Evolutionary conservation across 352 stramenopile species (phyloP).

Genomic region (Pythium dissotocum): DNA sequence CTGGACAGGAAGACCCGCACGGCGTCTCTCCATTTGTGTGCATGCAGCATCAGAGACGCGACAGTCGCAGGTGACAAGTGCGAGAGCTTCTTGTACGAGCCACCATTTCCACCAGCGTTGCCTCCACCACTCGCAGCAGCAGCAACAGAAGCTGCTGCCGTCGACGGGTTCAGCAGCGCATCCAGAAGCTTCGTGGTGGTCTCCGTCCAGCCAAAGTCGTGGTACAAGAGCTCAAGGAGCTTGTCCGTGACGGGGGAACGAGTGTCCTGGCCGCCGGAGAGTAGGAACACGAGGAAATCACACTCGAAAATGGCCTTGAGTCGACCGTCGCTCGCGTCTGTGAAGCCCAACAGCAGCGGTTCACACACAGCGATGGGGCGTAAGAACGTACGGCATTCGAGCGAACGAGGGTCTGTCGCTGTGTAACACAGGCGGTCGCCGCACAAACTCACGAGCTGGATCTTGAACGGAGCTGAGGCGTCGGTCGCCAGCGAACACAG

Average conservation of each 20-base stretch:
- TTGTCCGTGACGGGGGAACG: slow-evolving; percentile 48
- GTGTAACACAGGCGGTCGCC: slow-evolving; percentile 61
- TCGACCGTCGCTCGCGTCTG: slow-evolving; percentile 24
- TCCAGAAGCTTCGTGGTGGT: slow-evolving; percentile 50
- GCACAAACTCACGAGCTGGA: slow-evolving; percentile 48
- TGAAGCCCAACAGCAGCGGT: slow-evolving; percentile 51
- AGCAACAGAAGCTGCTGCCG: background rate
- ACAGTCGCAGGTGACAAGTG: slow-evolving; percentile 42
- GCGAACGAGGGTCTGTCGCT: slow-evolving; percentile 36
- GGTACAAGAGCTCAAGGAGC: slow-evolving; percentile 46
- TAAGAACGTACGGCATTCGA: slow-evolving; percentile 41
- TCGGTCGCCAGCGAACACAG: slow-evolving; percentile 36
- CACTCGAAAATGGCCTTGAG: slow-evolving; percentile 64
- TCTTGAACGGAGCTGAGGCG: slow-evolving; percentile 22
- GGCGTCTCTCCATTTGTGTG: slow-evolving; percentile 58
- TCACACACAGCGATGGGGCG: slow-evolving; percentile 55
- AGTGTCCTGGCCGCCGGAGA: slow-evolving; percentile 41
- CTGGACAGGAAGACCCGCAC: slow-evolving; percentile 46
- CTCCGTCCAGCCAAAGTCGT: slow-evolving; percentile 61
- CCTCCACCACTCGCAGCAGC: slow-evolving; percentile 16
- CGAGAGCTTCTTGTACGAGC: slow-evolving; percentile 45
- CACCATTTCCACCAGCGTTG: slow-evolving; percentile 19
- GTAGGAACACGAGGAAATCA: slow-evolving; percentile 56
- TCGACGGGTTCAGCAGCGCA: slow-evolving; percentile 31
- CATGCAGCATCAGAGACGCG: slow-evolving; percentile 52